Base-by-base conservation (phyloP, 1,139 yeast genomes). In the Komagataea norvegica region DNA sequence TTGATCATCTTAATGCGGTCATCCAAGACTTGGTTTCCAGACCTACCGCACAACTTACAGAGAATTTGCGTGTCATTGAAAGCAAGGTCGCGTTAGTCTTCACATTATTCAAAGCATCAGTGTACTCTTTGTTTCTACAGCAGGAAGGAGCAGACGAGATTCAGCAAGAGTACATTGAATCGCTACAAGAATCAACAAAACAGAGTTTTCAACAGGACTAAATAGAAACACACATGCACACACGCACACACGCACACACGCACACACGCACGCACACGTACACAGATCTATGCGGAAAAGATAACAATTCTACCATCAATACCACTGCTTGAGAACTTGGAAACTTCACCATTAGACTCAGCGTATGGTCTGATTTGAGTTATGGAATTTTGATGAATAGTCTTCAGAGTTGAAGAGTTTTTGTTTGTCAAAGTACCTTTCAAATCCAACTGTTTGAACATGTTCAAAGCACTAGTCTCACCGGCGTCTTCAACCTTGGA, bases 401-500 rank as follows among this genome's bases (percentile, higher is more conserved):
- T 87, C 44, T 72, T 72, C 56, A 83, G 70, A 35, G 74, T 75
- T 39, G 73, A 70, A 26, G 73, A 65, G 48, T 57, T 71, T 54
- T 67, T 64, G 44, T 70, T 67, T 48, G 72, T 68, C 37, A 76
- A 79, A 42, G 86, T 74, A 40, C 98, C 98, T 70, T 88, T 89
- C 61, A 91, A 74, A 63, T 91, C 99, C 72, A 91, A 70, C 62
- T 91, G 96, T 62, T 88, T 82, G 67, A 93, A 93, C 91, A 91
- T 87, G 64, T 85, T 85, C 59, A 91, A 74, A 11, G 97, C 97
- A 20, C 79, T 69, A 37, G 76, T 70, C 56, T 81, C 91, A 41
- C 69, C 76, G 26, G 72, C 78, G 17, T 72, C 79, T 15, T 70
- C 78, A 9, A 61, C 67, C 37, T 62, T 69, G 46, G 69, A 74